Base-by-base conservation (phyloP, 1,284 basidiomycete genomes). In the Sanghuangporus sanghuang region DNA sequence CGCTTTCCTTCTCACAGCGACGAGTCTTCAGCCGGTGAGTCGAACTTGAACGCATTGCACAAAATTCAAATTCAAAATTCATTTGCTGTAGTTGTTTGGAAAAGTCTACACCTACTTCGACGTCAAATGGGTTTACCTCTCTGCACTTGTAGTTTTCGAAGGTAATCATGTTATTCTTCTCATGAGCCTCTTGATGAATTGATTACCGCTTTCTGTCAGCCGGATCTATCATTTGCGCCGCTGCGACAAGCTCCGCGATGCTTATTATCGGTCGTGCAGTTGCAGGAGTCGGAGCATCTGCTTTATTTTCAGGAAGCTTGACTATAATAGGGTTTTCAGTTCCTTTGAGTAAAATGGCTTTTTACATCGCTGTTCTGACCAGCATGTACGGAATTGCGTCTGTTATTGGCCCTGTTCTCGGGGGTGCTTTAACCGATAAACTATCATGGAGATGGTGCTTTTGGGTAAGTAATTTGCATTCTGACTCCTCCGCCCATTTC, bases 201-300 rank as follows among this genome's bases (percentile, higher is more conserved):
- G 58, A 42, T 53, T 38, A 52, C 23, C 50, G 11, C 11, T 40
- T 48, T 18, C 12, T 46, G 35, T 39, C 16, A 27, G 60, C 79
- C 57, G 81, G 81, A 8, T 72, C 71, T 18, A 53, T 69, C 50
- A 67, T 69, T 55, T 68, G 67, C 62, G 66, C 76, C 38, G 76
- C 77, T 9, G 78, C 81, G 0, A 74, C 74, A 0, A 73, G 58
- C 54, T 80, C 81, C 69, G 69, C 73, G 9, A 74, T 79, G 35
- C 69, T 80, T 61, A 79, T 79, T 57, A 66, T 80, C 21, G 78
- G 78, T n/a, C 74, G 81, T 38, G 80, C 79, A 0, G 67, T 83
- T 46, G 76, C 79, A 0, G 81, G 81, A 35, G 69, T 78, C 3
- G 81, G 80, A 8, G 81, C 78, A 0, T 77, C 77, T 0, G 81